A percentile compares a stretch with the other conserved stretches of the same genome.
These are phyloP conservation scores for Aurifilum marmelostoma DNA, from an alignment of 2,329 filamentous ascomycete genomes.

Conservation along the genomic window DNA sequence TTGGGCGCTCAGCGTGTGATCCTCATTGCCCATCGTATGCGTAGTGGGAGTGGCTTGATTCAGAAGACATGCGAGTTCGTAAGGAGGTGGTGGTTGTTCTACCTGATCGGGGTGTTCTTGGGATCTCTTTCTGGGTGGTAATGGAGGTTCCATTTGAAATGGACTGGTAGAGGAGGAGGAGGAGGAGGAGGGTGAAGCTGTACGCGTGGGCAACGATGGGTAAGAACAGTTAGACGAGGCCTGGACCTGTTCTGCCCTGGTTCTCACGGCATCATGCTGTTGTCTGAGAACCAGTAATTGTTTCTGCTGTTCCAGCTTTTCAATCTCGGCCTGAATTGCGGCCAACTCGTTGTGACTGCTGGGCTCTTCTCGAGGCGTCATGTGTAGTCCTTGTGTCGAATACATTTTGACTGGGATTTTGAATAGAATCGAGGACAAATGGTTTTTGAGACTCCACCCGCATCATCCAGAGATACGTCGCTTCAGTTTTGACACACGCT, in stretches of 20 bases:
- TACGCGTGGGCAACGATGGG: background rate
- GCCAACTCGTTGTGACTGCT: background rate
- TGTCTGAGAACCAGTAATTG: background rate
- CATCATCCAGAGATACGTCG: too few relatives aligned
- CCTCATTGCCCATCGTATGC: background rate
- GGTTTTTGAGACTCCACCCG: too few relatives aligned
- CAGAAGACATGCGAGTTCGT: background rate
- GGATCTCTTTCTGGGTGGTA: background rate
- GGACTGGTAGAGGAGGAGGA: background rate
- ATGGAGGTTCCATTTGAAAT: background rate
- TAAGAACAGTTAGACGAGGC: background rate
- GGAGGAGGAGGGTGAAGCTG: background rate
- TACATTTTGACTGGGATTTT: background rate
- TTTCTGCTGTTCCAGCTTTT: background rate
- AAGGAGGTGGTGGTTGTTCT: background rate
- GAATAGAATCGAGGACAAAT: too few relatives aligned
- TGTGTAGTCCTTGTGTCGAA: background rate
- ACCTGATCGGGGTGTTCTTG: background rate
- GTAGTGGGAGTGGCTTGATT: background rate
- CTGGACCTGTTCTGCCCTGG: background rate
- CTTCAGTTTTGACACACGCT: too few relatives aligned
- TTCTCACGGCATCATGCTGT: background rate
- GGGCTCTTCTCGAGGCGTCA: background rate
- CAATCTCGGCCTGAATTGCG: constrained; percentile 4
- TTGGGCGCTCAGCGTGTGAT: background rate